A percentile compares a stretch with the other conserved stretches of the same genome.
Evolutionary conservation across 1,284 basidiomycete species (phyloP).

Genomic region (Malassezia restricta): DNA sequence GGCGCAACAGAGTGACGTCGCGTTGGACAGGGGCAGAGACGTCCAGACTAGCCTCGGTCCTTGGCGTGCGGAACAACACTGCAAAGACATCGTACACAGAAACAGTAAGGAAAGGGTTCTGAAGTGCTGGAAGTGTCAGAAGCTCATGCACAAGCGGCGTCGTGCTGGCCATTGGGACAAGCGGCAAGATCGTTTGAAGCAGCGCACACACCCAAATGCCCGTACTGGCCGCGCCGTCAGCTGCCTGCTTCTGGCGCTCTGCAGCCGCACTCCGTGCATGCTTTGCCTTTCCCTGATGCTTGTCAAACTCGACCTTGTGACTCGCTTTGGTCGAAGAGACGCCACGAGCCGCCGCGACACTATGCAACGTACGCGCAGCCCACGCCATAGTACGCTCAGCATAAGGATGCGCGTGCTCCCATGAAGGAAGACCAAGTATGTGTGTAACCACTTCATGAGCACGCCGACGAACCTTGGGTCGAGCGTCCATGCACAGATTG

Average conservation of each 20-base stretch:
- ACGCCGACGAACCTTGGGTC: constrained; percentile 85
- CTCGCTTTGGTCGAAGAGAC: constrained; percentile 49
- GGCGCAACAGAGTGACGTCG: constrained; percentile 7
- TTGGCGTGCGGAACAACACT: constrained; percentile 31
- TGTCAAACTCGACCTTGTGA: constrained; percentile 47
- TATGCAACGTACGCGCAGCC: constrained; percentile 58
- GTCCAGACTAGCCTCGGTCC: not conserved
- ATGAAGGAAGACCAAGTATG: constrained; percentile 46
- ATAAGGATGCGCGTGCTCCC: constrained; percentile 64
- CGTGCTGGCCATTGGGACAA: constrained; percentile 23
- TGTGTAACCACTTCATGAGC: constrained; percentile 75
- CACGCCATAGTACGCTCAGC: constrained; percentile 63
- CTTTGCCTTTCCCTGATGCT: constrained; percentile 34
- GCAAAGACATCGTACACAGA: constrained; percentile 42
- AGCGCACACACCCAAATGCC: constrained; percentile 41
- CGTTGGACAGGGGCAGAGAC: not conserved
- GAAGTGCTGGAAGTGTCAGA: constrained; percentile 31
- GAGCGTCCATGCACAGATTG: constrained; percentile 67
- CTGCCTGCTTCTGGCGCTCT: constrained; percentile 24
- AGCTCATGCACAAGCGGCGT: constrained; percentile 20
- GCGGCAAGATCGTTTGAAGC: constrained; percentile 28
- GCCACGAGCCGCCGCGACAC: constrained; percentile 55
- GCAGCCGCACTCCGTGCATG: constrained; percentile 32
- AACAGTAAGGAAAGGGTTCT: constrained; percentile 40
- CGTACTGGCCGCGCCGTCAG: constrained; percentile 29